Base-by-base conservation (phyloP, 768 basidiomycete genomes). In the Boletus reticuloceps region DNA sequence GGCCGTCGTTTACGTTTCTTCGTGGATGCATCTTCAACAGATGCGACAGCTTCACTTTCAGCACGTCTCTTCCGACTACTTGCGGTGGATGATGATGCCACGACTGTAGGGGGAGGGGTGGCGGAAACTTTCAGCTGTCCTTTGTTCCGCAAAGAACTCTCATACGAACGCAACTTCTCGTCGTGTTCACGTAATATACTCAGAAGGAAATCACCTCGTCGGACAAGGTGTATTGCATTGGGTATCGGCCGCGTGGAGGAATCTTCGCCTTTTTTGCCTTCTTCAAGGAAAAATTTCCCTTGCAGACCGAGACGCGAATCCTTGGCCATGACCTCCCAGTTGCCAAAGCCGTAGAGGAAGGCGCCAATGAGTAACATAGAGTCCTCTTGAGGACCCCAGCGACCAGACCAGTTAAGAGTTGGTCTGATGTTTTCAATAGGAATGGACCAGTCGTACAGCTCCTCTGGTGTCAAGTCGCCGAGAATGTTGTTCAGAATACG, bases 251-350 rank as follows among this genome's bases (percentile, higher is more conserved):
- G 83, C 60, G 82, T 89, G 16, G 89, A 79, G 38, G 86, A 74
- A 64, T 94, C 90, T 74, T 93, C 89, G 32, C 86, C 88, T 72
- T 97, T 96, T 77, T 98, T 98, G 63, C 89, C 91, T 71, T 98
- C 95, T 69, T 98, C 97, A 49, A 99, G 79, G 84, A 98, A 98
- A 77, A 99, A 96, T 69, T 98, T 98, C 71, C 89, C 93, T 2
- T 85, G 82, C 14, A 99, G 79, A 3, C 85, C 84, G 13, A 99
- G 84, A 56, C 83, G 83, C 13, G 83, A 71, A 69, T 99, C 97
- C 74, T 94, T 91, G 53, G 85, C 83, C 80, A 98, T 98, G 25
- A 82, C 81, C 67, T 98, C 97, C 97, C 97, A 99, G 66, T 89
- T 91, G 14, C 95, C 96, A 68, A 98, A 96, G 19, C 97, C 97